These are phyloP conservation scores for Pseudisothecium myosuroides DNA, from an alignment of 225 moss, liverwort and hornwort species.

Conservation along the genomic window DNA sequence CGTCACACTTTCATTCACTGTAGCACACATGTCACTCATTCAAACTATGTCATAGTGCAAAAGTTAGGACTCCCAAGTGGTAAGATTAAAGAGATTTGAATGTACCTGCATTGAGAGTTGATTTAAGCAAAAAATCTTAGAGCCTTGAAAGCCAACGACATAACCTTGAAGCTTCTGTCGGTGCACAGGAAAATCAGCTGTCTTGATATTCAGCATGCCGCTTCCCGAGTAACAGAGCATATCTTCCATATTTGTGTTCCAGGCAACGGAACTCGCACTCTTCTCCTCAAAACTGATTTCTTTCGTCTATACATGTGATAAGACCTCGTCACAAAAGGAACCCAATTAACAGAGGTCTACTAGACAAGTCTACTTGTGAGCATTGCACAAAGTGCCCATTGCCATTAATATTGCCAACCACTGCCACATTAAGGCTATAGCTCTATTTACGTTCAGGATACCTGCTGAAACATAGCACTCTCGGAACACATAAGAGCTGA, in stretches of 20 bases:
- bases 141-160: conserved; percentile 97
- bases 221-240: conserved; percentile 94
- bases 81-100: background rate
- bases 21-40: background rate
- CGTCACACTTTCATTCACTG: background rate
- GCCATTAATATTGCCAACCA: background rate
- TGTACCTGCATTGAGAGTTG: conserved; percentile 90
- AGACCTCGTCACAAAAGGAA: background rate
- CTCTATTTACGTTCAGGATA: background rate
- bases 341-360: background rate
- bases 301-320: conserved; percentile 33
- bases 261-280: conserved; percentile 73
- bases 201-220: conserved; percentile 89
- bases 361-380: background rate
- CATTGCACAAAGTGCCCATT: background rate
- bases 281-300: conserved; percentile 80
- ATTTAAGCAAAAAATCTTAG: conserved; percentile 91
- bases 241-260: conserved; percentile 96
- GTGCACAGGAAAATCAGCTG: conserved; percentile 79
- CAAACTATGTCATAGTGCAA: background rate
- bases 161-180: conserved; percentile 90
- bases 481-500: background rate
- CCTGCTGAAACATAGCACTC: background rate
- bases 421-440: background rate
- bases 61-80: background rate